phyloP scores from a whole-genome alignment of 1,284 basidiomycete species.

The Coniophora puteana region DNA sequence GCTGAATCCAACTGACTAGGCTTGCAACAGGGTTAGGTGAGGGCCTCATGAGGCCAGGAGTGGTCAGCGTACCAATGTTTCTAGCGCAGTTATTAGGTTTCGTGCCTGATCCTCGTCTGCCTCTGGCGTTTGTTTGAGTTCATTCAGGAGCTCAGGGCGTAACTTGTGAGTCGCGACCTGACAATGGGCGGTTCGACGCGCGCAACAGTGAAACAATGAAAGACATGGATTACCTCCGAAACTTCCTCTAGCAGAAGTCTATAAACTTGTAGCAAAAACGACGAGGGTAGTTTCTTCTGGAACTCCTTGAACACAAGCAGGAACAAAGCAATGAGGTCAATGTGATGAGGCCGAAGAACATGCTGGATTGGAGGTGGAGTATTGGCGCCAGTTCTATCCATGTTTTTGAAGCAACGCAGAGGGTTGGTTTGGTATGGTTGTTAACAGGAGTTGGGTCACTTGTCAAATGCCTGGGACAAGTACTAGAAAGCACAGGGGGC shows the following conservation, averaged over 20 bases:
- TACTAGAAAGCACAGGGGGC: too few relatives aligned
- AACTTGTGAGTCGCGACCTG: conserved; percentile 39
- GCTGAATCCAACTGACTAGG: conserved; percentile 45
- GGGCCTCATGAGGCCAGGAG: neutral
- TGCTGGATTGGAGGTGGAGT: conserved; percentile 56
- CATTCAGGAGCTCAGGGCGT: conserved; percentile 32
- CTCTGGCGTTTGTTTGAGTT: conserved; percentile 25
- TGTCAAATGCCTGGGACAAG: too few relatives aligned
- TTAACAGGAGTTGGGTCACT: too few relatives aligned
- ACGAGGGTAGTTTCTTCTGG: conserved; percentile 46
- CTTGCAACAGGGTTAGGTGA: conserved; percentile 23
- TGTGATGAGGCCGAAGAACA: conserved; percentile 68
- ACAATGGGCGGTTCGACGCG: neutral
- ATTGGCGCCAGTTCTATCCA: conserved; percentile 18
- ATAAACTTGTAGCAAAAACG: conserved; percentile 60
- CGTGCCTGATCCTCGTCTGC: conserved; percentile 21
- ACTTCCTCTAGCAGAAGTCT: conserved; percentile 61
- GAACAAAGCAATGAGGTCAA: conserved; percentile 60
- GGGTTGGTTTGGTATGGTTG: too few relatives aligned
- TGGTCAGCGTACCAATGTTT: conserved; percentile 36
- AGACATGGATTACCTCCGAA: conserved; percentile 35
- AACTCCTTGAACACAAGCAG: conserved; percentile 56
- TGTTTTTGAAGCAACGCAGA: conserved; percentile 5
- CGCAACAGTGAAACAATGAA: neutral
- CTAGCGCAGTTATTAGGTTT: conserved; percentile 34